A percentile compares a stretch with the other conserved stretches of the same genome.
Conservation (phyloP, 768 basidiomycete species). For the Sutorius australiensis region DNA sequence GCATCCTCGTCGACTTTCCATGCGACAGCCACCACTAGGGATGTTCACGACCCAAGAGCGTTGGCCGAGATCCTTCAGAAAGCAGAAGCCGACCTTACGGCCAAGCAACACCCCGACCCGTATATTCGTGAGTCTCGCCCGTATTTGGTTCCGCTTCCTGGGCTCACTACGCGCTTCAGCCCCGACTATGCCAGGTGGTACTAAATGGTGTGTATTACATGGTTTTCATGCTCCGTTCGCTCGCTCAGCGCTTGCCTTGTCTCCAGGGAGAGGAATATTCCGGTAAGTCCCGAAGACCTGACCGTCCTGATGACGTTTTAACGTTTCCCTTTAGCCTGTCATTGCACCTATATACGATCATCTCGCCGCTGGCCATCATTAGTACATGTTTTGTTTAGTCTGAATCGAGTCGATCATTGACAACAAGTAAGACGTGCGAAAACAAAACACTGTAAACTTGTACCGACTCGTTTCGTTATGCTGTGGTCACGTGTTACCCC, state of each 20-base stretch:
- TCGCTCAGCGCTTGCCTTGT: background rate
- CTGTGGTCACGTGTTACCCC: slow-evolving; percentile 21
- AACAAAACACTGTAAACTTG: background rate
- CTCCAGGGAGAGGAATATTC: slow-evolving; percentile 75
- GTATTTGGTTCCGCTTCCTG: background rate
- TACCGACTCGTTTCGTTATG: background rate
- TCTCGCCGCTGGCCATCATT: slow-evolving; percentile 34
- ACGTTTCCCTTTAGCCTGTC: slow-evolving; percentile 43
- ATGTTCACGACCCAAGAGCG: slow-evolving; percentile 81
- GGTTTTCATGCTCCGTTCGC: background rate
- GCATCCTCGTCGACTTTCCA: slow-evolving; percentile 10
- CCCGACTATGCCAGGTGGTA: slow-evolving; percentile 80
- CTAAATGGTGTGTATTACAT: slow-evolving; percentile 76
- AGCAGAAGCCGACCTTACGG: slow-evolving; percentile 72
- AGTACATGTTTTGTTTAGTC: slow-evolving; percentile 6
- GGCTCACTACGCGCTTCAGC: slow-evolving; percentile 42
- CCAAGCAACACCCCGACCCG: slow-evolving; percentile 81
- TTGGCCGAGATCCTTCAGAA: slow-evolving; percentile 72
- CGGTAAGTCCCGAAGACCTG: slow-evolving; percentile 46
- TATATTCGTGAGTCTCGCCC: slow-evolving; percentile 72
- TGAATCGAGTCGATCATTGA: background rate
- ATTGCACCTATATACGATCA: slow-evolving; percentile 68
- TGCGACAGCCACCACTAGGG: slow-evolving; percentile 38
- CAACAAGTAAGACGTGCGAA: background rate
- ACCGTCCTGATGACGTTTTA: background rate